Base-by-base conservation (phyloP, 805 yeast species). In the Monosporozyma yasuniensis region DNA sequence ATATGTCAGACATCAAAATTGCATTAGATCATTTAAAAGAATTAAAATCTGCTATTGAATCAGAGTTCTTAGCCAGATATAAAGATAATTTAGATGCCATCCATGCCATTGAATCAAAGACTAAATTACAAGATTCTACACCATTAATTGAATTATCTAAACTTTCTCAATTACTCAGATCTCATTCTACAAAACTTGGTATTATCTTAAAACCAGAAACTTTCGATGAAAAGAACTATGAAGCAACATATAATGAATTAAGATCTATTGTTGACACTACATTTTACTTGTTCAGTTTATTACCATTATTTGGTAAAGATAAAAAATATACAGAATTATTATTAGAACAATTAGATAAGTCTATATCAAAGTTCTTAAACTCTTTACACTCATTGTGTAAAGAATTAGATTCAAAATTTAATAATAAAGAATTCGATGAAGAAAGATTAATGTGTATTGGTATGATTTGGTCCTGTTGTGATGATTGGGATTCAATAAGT, bases 161-260 rank as follows among this genome's bases (percentile, higher is more conserved):
- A 61, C 59, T 85, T 6, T 63, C 79, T 18, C 72, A 76, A 50
- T 68, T 87, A 38, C 71, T 83, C 8, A 81, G 75, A 63, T 89
- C 96, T 1, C 89, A 86, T 61, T 73, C 83, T 2, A 87, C 96
- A 2, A 87, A 87, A 61, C 70, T 86, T 9, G 71, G 70, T 35
- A 61, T 66, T 19, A 47, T 66, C 7, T 53, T 57, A 27, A 54
- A 61, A 19, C 64, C 65, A 19, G 61, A 56, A 7, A 60, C 54
- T 30, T 56, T 58, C 28, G 54, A 54, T 9, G 57, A 57, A 37
- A 25, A 48, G 12, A 63, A 61, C 49, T 50, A 53, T 22, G 47
- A 38, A 14, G 61, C 63, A 1, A 55, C 60, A 5, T 59, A 52
- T 42, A 59, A 59, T n/a, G 70, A 67, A 52, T 45, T 67, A 14